Percentiles rank a stretch among this genome's conserved stretches.
These are phyloP conservation scores for Amphibolis antarctica DNA, from an alignment of 106 monocot species.

Conservation along the genomic window DNA sequence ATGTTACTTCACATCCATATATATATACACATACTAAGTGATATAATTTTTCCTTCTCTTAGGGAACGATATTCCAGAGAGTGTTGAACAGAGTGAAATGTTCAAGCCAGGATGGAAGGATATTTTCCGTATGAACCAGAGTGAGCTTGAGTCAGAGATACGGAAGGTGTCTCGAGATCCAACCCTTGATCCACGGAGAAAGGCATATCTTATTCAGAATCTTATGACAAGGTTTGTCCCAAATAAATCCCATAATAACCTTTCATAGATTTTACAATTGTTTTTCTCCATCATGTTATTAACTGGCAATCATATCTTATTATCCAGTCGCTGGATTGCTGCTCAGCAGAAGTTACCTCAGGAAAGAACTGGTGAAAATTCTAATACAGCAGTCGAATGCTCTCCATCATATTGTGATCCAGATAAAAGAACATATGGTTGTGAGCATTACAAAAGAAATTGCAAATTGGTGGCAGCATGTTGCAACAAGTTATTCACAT, in stretches of 20 bases:
- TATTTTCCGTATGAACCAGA: conserved; percentile 98
- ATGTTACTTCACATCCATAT: not conserved
- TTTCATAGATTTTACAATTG: not conserved
- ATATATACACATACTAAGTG: not conserved
- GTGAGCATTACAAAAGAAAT: conserved; percentile 97
- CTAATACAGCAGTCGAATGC: conserved; percentile 39
- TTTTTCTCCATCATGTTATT: not conserved
- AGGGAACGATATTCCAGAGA: conserved; percentile 63
- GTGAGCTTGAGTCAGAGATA: conserved; percentile 88
- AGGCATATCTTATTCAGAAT: conserved; percentile 96
- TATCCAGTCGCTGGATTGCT: conserved; percentile 89
- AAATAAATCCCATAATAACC: not conserved
- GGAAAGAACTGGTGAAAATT: conserved; percentile 21
- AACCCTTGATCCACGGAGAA: conserved; percentile 92
- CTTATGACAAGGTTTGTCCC: conserved; percentile 85
- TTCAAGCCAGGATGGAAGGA: conserved; percentile 99
- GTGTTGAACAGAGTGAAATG: conserved; percentile 64
- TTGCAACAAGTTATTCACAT: conserved; percentile 89
- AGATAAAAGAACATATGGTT: conserved; percentile 73
- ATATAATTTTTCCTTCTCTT: not conserved
- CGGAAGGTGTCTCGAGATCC: conserved; percentile 81
- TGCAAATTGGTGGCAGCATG: conserved; percentile 91
- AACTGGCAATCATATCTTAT: conserved; percentile 1
- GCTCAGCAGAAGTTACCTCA: conserved; percentile 85
- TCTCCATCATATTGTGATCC: conserved; percentile 70